These are phyloP conservation scores for Parathielavia hyrcaniae DNA, from an alignment of 495 filamentous ascomycete species.

Conservation along the genomic window DNA sequence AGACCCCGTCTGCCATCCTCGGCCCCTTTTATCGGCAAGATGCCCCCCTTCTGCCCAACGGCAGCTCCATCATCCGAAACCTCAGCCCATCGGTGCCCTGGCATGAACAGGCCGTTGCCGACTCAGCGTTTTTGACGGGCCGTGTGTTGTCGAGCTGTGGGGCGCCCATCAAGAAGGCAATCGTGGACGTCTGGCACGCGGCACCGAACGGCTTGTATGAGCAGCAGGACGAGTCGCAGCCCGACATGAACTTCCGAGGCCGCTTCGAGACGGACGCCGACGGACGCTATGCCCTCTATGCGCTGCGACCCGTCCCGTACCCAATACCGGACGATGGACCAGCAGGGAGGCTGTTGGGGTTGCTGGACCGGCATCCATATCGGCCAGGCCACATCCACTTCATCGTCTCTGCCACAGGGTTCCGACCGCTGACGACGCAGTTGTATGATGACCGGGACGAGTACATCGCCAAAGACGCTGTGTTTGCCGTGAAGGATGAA, in stretches of 20 bases:
- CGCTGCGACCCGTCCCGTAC: conserved; percentile 64
- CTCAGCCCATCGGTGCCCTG: conserved; percentile 27
- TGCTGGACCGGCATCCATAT: conserved; percentile 63
- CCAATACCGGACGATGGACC: conserved; percentile 64
- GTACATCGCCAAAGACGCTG: conserved; percentile 59
- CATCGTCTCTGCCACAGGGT: conserved; percentile 41
- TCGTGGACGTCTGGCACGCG: conserved; percentile 72
- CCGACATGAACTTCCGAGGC: conserved; percentile 68
- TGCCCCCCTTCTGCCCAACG: conserved; percentile 58
- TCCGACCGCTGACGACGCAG: conserved; percentile 60
- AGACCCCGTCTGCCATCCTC: conserved; percentile 67
- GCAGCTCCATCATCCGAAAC: conserved; percentile 51
- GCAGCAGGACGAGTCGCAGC: conserved; percentile 66
- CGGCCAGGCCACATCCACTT: conserved; percentile 77
- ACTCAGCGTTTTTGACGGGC: conserved; percentile 59
- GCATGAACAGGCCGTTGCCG: conserved; percentile 43
- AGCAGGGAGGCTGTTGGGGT: conserved; percentile 43
- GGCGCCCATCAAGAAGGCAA: conserved; percentile 54
- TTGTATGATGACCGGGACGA: conserved; percentile 62
- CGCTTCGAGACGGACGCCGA: conserved; percentile 60
- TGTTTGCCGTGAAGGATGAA: conserved; percentile 74
- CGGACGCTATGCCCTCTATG: conserved; percentile 62
- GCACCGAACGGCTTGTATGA: conserved; percentile 75
- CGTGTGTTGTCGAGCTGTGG: conserved; percentile 47
- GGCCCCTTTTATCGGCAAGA: conserved; percentile 73